A percentile compares a stretch with the other conserved stretches of the same genome.
These are phyloP conservation scores for Arachis stenosperma DNA, from an alignment of 306 rosid species.

Conservation along the genomic window DNA sequence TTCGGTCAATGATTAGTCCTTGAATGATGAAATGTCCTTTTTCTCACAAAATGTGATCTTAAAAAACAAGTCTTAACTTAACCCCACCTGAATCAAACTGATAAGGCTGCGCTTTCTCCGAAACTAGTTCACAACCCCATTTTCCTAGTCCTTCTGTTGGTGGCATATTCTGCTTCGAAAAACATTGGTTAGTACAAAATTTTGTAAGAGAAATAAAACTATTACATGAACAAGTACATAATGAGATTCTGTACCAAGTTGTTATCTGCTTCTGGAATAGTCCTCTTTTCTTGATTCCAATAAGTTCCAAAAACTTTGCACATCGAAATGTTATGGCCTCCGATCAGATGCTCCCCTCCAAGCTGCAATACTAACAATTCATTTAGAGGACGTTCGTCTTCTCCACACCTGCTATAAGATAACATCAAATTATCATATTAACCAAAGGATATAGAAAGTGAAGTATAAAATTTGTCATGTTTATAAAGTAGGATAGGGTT, in stretches of 20 bases:
- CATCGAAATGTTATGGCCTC: slow-evolving; percentile 62
- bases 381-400: slow-evolving; percentile 91
- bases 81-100: slow-evolving; percentile 57
- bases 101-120: slow-evolving; percentile 48
- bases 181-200: slow-evolving; percentile 28
- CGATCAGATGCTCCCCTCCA: slow-evolving; percentile 70
- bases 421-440: slow-evolving; percentile 1
- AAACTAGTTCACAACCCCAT: slow-evolving; percentile 45
- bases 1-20: slow-evolving; percentile 2
- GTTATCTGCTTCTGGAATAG: slow-evolving; percentile 41
- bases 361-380: slow-evolving; percentile 85
- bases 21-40: neutral
- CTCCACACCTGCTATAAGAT: slow-evolving; percentile 75
- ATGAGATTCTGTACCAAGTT: slow-evolving; percentile 47
- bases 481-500: neutral
- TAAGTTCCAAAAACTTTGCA: slow-evolving; percentile 79
- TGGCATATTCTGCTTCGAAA: slow-evolving; percentile 54
- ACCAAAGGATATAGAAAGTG: neutral
- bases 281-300: slow-evolving; percentile 66
- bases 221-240: neutral
- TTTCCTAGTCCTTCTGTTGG: slow-evolving; percentile 48
- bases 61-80: slow-evolving; percentile 4
- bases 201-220: neutral
- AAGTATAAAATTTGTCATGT: neutral
- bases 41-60: neutral